Evolutionary conservation across 768 basidiomycete species (phyloP), one percentile per base, ranked within the genome.

Genomic region (Termitomyces sp.): DNA sequence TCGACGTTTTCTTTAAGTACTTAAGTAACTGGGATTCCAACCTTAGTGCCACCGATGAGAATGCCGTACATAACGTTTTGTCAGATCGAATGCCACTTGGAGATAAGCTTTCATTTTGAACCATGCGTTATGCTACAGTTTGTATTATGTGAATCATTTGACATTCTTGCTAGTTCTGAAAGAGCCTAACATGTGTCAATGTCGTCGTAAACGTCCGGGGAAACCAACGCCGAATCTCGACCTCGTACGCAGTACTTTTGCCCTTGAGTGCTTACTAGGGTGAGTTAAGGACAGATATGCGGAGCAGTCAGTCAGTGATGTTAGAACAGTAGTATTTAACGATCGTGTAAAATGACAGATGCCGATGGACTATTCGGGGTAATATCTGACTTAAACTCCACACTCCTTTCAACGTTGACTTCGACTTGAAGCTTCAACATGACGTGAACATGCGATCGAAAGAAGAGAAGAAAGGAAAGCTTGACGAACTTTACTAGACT

Each of bases 381-480:
- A 7, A 32, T 12, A 49, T 58, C 57, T 7, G 57, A 47, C n/a
- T 59, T 36, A 20, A 53, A 62, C 22, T 62, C 53, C n/a, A 62
- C 58, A 9, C 61, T 62, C 20, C 58, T 51, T 32, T 62, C 53
- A 26, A 61, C 59, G 18, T 42, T 60, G 48, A 62, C 58, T 44
- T 56, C 61, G n/a, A 62, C 29, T 46, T 62, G 47, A 7, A 42
- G 37, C 51, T 52, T 39, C 20, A 4, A 29, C 29, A 42, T n/a
- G 39, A 26, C 16, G 27, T 56, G 1, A 55, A 36, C 29, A 14
- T 24, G 37, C 5, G 46, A 24, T 1, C 51, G 34, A 9, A 24
- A 3, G 20, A 22, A 3, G 8, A 1, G 12, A 27, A 24, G 20
- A 14, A 3, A 29, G 18, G 22, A 14, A 29, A 37, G 26, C 5